These are phyloP conservation scores for Penicillium psychrofluorescens DNA, from an alignment of 495 filamentous ascomycete genomes.

Conservation along the genomic window DNA sequence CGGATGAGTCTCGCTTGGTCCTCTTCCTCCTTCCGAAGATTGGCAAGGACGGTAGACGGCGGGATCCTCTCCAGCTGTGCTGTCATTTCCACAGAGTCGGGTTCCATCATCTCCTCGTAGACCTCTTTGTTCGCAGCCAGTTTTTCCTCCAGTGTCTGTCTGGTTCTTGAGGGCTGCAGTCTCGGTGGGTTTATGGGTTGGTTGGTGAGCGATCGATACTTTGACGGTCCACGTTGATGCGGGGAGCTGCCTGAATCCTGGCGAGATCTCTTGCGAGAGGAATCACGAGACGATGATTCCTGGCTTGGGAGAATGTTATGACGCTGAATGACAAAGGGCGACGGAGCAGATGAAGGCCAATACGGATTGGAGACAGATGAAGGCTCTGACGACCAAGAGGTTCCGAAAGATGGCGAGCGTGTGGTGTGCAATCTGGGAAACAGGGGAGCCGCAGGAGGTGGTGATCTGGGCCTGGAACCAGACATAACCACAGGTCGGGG, in stretches of 20 bases:
- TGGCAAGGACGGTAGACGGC: conserved; percentile 19
- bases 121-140: neutral
- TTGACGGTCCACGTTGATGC: conserved; percentile 5
- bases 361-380: neutral
- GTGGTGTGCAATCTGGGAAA: neutral
- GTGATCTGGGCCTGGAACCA: no score
- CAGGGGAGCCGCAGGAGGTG: neutral
- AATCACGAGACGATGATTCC: neutral
- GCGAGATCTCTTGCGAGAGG: conserved; percentile 14
- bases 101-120: conserved; percentile 1
- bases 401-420: neutral
- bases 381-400: neutral
- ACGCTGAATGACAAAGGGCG: conserved; percentile 5
- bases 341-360: conserved; percentile 14
- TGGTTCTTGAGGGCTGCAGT: no score
- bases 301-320: no score
- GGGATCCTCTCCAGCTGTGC: conserved; percentile 9
- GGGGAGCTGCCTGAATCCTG: conserved; percentile 8
- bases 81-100: neutral
- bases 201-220: neutral
- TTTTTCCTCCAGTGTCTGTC: neutral
- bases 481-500: no score
- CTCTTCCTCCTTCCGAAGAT: conserved; percentile 24
- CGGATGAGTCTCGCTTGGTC: conserved; percentile 13
- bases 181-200: neutral